Conservation (phyloP, 805 yeast genomes). For the Saturnispora silvae region DNA sequence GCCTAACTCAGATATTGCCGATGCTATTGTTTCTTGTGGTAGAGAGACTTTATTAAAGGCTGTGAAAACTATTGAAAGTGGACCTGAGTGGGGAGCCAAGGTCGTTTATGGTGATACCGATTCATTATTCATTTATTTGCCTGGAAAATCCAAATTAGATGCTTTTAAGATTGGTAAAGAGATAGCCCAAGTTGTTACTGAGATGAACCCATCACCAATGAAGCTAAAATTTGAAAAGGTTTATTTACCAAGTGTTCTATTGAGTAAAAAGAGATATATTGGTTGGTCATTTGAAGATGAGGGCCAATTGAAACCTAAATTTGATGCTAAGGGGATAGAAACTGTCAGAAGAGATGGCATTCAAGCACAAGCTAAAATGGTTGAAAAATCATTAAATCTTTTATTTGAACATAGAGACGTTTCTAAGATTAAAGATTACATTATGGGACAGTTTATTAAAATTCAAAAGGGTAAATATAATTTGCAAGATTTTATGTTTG, state of each 20-base stretch:
- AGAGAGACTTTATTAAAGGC: constrained; percentile 73
- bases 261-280: constrained; percentile 85
- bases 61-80: constrained; percentile 52
- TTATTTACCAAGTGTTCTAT: constrained; percentile 72
- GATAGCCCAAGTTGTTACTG: constrained; percentile 56
- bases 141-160: constrained; percentile 65
- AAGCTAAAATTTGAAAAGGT: constrained; percentile 85
- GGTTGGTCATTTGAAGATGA: constrained; percentile 67
- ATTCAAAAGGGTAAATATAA: constrained; percentile 54
- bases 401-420: constrained; percentile 67
- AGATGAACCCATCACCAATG: constrained; percentile 67
- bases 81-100: constrained; percentile 66
- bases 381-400: constrained; percentile 55
- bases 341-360: constrained; percentile 92
- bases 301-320: constrained; percentile 45
- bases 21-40: constrained; percentile 85
- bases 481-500: constrained; percentile 80
- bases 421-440: constrained; percentile 56
- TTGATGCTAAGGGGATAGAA: constrained; percentile 96
- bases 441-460: constrained; percentile 55
- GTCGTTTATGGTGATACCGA: constrained; percentile 98
- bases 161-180: constrained; percentile 70
- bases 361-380: constrained; percentile 79
- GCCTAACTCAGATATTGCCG: constrained; percentile 96
- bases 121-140: constrained; percentile 80